Evolutionary conservation across 768 basidiomycete species (phyloP).

Genomic region (Xerocomellus intermedius): DNA sequence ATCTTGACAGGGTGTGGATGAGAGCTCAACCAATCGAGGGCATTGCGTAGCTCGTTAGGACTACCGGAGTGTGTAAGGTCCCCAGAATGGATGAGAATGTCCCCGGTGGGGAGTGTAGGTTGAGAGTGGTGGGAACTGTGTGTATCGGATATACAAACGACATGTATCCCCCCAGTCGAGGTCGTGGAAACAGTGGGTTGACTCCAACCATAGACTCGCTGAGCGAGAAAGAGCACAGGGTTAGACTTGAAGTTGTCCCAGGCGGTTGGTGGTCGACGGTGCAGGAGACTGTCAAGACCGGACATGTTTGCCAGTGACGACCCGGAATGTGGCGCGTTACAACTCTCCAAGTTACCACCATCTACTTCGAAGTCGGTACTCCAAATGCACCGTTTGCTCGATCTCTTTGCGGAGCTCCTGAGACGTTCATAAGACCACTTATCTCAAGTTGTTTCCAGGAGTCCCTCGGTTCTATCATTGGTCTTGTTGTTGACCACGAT

Average conservation of each 20-base stretch:
- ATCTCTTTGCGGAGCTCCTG: too few relatives aligned
- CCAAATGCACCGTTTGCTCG: too few relatives aligned
- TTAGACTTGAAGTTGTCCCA: slow-evolving; percentile 6
- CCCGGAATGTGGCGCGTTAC: too few relatives aligned
- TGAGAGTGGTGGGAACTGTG: slow-evolving; percentile 5
- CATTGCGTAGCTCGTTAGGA: slow-evolving; percentile 1
- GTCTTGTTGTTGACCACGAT: slow-evolving; percentile 3
- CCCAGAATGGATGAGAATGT: slow-evolving; percentile 8
- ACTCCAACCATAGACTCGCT: neutral
- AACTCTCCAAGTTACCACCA: too few relatives aligned
- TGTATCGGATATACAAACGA: slow-evolving; percentile 8
- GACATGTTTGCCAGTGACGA: neutral
- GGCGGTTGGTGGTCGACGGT: slow-evolving; percentile 4
- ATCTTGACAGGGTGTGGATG: slow-evolving; percentile 9
- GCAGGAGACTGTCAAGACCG: slow-evolving; percentile 3
- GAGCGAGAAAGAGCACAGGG: slow-evolving; percentile 10
- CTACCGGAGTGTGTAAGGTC: slow-evolving; percentile 7
- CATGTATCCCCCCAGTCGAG: neutral
- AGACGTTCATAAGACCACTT: too few relatives aligned
- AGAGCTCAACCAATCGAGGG: slow-evolving; percentile 8
- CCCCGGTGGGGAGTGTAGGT: slow-evolving; percentile 1
- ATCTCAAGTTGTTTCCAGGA: too few relatives aligned
- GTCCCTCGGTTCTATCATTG: slow-evolving; percentile 1
- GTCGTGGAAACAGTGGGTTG: neutral
- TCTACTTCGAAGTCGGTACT: too few relatives aligned